Evolutionary conservation across 441 rosid species (phyloP).

Genomic region (Pelargonium australe): DNA sequence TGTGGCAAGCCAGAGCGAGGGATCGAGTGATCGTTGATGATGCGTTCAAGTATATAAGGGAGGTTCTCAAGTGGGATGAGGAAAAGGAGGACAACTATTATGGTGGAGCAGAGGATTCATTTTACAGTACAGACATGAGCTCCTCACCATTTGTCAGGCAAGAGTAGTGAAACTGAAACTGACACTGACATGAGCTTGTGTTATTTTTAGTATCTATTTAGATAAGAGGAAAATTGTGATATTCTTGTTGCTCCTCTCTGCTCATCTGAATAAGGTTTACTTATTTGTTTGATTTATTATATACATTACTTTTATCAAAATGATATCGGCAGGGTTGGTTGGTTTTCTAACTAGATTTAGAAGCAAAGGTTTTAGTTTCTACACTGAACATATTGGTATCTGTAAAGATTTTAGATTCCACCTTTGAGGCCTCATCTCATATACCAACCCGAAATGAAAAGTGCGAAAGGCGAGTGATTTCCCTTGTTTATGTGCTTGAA

Average conservation of each 20-base stretch:
- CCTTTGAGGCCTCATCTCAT: too few species aligned
- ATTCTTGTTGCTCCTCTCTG: constrained; percentile 1
- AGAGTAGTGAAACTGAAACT: constrained; percentile 31
- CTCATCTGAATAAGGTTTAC: background rate
- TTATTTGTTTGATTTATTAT: constrained; percentile 1
- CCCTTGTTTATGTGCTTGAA: too few species aligned
- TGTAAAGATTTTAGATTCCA: too few species aligned
- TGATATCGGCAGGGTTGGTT: background rate
- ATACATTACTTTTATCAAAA: background rate
- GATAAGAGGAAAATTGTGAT: background rate
- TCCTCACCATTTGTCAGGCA: constrained; percentile 77
- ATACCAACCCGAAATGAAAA: too few species aligned
- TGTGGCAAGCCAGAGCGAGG: constrained; percentile 87
- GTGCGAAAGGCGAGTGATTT: too few species aligned
- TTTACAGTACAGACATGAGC: constrained; percentile 87
- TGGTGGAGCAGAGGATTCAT: constrained; percentile 76
- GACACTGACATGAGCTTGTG: background rate
- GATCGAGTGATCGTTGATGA: constrained; percentile 68
- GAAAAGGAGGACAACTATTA: constrained; percentile 69
- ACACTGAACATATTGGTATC: too few species aligned
- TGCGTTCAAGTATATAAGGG: constrained; percentile 88
- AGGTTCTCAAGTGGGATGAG: constrained; percentile 92
- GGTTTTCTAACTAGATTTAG: background rate
- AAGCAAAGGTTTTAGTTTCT: background rate
- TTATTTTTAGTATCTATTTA: background rate